These are phyloP conservation scores for Alternaria dauci DNA, from an alignment of 2,329 filamentous ascomycete species.

Conservation along the genomic window DNA sequence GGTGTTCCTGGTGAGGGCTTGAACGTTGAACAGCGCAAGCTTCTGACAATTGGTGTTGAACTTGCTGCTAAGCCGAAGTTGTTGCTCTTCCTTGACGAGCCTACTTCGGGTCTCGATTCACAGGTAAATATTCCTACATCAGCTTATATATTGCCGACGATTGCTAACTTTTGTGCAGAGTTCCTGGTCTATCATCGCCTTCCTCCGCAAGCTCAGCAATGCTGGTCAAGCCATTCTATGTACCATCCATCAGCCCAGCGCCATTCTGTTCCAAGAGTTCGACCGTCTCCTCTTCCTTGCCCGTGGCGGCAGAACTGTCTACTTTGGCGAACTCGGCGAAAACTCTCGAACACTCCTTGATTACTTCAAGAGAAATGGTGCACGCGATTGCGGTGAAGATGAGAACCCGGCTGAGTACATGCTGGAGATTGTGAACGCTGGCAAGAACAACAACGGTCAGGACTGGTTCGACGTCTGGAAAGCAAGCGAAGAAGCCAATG, in stretches of 20 bases:
- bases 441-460: constrained; percentile 37
- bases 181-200: constrained; percentile 69
- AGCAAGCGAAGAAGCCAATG: constrained; percentile 25
- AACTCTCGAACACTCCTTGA: constrained; percentile 52
- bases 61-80: constrained; percentile 73
- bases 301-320: constrained; percentile 56
- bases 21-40: constrained; percentile 74
- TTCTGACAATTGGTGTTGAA: constrained; percentile 76
- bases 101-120: constrained; percentile 68
- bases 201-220: constrained; percentile 68
- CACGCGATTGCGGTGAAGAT: constrained; percentile 64
- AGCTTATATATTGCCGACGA: neutral
- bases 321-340: constrained; percentile 58
- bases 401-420: constrained; percentile 82
- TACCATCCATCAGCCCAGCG: constrained; percentile 58
- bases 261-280: constrained; percentile 57
- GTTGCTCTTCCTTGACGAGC: constrained; percentile 70
- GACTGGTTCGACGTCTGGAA: constrained; percentile 56
- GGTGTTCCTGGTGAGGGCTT: constrained; percentile 70
- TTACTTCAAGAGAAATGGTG: constrained; percentile 71
- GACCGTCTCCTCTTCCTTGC: constrained; percentile 56
- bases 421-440: constrained; percentile 60
- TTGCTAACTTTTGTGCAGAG: constrained; percentile 46
- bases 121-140: constrained; percentile 22
- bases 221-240: constrained; percentile 57